Evolutionary conservation across 371 early-diverging fungal species (phyloP), one percentile per base, ranked within the genome.

Genomic region (Conidiobolus incongruus): DNA sequence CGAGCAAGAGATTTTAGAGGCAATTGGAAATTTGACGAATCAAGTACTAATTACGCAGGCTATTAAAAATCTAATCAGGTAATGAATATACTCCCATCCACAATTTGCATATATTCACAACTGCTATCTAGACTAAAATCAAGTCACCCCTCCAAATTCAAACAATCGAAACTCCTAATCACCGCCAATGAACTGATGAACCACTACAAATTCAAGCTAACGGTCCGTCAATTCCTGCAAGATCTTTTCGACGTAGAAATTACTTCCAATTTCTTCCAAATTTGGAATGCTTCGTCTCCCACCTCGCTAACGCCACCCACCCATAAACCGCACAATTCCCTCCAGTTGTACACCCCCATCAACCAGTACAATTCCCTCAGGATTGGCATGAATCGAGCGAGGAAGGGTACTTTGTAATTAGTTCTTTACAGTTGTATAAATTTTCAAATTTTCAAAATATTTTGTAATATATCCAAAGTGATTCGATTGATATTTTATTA

Each of bases 1-100:
- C 11, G 74, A 72, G 47, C 50, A 62, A 35, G 81, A 79, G 48
- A 71, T 86, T 22, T 50, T 88, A 11, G 67, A 66, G 47, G 60
- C 70, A 28, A 68, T 82, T 40, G 81, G 84, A 29, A 81, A 82
- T 47, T 63, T 89, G 56, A 74, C 77, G 42, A 89, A 85, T 49
- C 81, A 85, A 46, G 79, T 89, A 36, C 56, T 84, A n/a, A 75
- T 83, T 1, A 77, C 70, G 47, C 73, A 75, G 11, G 80, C 81
- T 1, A 77, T 77, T 15, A 75, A 73, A 47, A 61, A 61, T 16
- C 49, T 88, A 10, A 65, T 76, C 33, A 66, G 54, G 79, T 72
- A 62, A 16, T 50, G 20, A 16, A 4, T 11, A 26, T 37, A 28
- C 31, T 10, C 5, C 11, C 35, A 48, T 40, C 15, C 11, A 21